Conservation (phyloP, 306 rosid species). For the Nissolia schottii region DNA sequence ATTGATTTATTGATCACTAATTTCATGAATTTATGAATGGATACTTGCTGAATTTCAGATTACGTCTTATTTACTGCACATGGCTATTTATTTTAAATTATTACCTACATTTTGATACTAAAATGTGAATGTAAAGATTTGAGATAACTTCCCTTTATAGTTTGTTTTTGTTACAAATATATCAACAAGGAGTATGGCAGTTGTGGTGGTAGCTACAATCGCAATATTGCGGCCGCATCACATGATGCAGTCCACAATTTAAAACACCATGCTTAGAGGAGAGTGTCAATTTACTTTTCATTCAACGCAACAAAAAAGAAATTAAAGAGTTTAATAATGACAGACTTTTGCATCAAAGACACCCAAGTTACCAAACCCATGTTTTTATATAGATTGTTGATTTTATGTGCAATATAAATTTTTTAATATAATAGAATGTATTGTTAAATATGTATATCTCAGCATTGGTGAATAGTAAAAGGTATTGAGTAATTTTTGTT, state of each 20-base stretch:
- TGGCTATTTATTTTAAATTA: not conserved
- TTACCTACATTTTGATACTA: not conserved
- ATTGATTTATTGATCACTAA: not conserved
- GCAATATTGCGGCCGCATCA: too few species aligned
- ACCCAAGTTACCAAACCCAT: not conserved
- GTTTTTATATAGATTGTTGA: not conserved
- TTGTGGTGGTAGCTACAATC: too few species aligned
- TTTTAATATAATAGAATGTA: not conserved
- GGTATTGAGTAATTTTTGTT: not conserved
- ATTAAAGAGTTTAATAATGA: not conserved
- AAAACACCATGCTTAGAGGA: not conserved
- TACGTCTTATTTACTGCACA: not conserved
- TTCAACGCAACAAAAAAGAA: not conserved
- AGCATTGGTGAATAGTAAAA: not conserved
- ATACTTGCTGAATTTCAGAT: not conserved
- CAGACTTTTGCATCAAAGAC: not conserved
- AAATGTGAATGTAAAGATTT: not conserved
- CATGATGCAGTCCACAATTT: too few species aligned
- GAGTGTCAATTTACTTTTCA: not conserved
- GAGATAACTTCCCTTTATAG: not conserved
- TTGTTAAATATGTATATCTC: not conserved
- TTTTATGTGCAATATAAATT: not conserved
- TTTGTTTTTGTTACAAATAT: not conserved
- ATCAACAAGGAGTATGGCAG: not conserved
- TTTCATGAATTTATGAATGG: not conserved